These are phyloP conservation scores for Trypanosoma scelopori DNA, from an alignment of 208 protist genomes.

Conservation along the genomic window DNA sequence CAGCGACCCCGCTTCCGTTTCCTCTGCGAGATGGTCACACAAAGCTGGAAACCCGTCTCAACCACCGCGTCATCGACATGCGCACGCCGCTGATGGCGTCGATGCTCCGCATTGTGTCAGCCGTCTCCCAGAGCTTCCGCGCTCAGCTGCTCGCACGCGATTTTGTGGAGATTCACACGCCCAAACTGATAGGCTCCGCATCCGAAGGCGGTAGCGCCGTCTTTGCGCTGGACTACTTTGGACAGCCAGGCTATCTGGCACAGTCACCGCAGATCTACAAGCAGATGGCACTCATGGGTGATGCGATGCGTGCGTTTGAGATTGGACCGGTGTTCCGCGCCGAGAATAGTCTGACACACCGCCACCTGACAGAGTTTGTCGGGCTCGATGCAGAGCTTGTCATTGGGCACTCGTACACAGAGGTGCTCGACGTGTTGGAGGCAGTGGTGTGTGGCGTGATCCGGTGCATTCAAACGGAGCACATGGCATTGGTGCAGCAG, in stretches of 20 bases:
- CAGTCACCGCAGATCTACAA: constrained; percentile 99
- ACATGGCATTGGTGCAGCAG: constrained; percentile 14
- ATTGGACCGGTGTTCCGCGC: constrained; percentile 98
- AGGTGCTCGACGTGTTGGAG: constrained; percentile 96
- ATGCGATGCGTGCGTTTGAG: constrained; percentile 94
- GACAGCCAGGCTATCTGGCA: constrained; percentile 91
- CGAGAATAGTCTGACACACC: constrained; percentile 98
- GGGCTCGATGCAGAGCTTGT: constrained; percentile 99
- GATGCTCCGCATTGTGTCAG: constrained; percentile 91
- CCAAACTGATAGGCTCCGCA: constrained; percentile 96
- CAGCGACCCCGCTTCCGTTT: constrained; percentile 73
- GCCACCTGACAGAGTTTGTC: constrained; percentile 99
- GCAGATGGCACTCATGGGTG: constrained; percentile 97
- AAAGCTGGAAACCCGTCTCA: constrained; percentile 93
- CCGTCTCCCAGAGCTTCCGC: constrained; percentile 86
- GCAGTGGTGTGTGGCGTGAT: constrained; percentile 94
- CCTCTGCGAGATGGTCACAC: constrained; percentile 80
- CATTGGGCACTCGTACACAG: constrained; percentile 95
- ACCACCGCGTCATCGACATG: constrained; percentile 97
- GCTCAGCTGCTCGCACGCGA: constrained; percentile 67
- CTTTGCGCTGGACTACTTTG: constrained; percentile 84
- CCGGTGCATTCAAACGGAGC: constrained; percentile 55
- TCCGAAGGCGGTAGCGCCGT: constrained; percentile 93
- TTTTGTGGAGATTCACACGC: constrained; percentile 99
- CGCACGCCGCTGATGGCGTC: constrained; percentile 92